Evolutionary conservation across 176 grass and related monocot genomes (phyloP).

Genomic region (Ananas comosus): DNA sequence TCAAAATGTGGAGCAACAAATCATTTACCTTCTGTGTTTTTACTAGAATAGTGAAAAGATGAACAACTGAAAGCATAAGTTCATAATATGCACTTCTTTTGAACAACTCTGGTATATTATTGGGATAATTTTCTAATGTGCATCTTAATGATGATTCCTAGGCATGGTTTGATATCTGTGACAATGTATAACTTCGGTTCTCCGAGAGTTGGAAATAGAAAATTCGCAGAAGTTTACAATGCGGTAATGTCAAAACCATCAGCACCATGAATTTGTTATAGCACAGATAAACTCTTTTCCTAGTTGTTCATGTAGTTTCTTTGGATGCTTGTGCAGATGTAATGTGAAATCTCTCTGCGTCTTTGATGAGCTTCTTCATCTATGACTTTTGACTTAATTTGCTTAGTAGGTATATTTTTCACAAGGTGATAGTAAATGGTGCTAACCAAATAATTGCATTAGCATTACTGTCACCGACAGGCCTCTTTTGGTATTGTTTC

Average conservation of each 20-base stretch:
- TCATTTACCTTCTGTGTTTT: no score
- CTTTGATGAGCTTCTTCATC: no score
- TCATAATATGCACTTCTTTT: neutral
- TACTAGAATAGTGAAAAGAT: no score
- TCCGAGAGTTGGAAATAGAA: conserved; percentile 93
- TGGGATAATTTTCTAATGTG: neutral
- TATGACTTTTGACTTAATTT: no score
- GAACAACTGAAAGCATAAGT: neutral
- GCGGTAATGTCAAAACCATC: conserved; percentile 44
- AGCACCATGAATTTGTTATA: neutral
- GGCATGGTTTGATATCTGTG: conserved; percentile 56
- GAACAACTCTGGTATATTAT: neutral
- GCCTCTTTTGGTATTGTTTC: no score
- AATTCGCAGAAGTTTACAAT: conserved; percentile 87
- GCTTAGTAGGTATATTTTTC: no score
- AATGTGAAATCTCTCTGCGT: no score
- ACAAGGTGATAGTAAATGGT: no score
- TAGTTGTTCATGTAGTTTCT: neutral
- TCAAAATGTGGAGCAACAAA: no score
- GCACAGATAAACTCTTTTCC: neutral
- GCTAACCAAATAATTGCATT: no score
- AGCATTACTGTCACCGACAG: no score
- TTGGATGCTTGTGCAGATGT: conserved; percentile 3
- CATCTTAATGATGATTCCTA: conserved; percentile 30
- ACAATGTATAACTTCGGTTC: conserved; percentile 98